Evolutionary conservation across 257 asterid genomes (phyloP).

Genomic region (Solanum sejunctum): DNA sequence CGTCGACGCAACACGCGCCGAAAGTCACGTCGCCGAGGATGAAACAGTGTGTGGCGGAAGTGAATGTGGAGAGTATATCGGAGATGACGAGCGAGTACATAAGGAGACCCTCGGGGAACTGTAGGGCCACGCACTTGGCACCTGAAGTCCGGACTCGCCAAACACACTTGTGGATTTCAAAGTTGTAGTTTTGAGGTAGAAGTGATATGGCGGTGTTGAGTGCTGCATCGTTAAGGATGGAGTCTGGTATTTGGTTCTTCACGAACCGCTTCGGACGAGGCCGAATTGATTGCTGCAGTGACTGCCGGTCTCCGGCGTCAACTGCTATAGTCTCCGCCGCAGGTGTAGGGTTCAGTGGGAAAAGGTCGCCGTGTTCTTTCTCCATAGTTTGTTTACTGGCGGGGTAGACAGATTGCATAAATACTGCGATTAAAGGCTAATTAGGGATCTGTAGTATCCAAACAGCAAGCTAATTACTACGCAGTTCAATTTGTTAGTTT

Average conservation of each 20-base stretch:
- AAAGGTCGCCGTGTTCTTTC: background rate
- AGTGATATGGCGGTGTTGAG: conserved; percentile 78
- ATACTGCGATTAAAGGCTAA: background rate
- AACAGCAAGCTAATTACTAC: background rate
- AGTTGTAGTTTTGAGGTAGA: conserved; percentile 78
- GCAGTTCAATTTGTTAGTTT: too few relatives aligned
- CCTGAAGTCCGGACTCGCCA: conserved; percentile 58
- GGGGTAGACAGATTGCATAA: background rate
- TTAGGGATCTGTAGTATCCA: background rate
- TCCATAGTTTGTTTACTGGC: background rate
- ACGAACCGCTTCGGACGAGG: conserved; percentile 72
- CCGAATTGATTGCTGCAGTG: background rate
- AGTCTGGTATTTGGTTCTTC: conserved; percentile 75
- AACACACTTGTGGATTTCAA: conserved; percentile 87
- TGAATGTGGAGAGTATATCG: conserved; percentile 78
- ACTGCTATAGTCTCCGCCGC: background rate
- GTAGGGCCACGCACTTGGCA: conserved; percentile 82
- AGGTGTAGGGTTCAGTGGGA: background rate
- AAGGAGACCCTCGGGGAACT: conserved; percentile 89
- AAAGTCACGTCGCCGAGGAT: conserved; percentile 93
- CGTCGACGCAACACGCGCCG: conserved; percentile 96
- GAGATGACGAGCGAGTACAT: conserved; percentile 77
- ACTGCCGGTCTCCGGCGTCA: background rate
- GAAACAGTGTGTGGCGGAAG: conserved; percentile 62
- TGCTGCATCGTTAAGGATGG: conserved; percentile 65